A percentile compares a stretch with the other conserved stretches of the same genome.
phyloP scores from a whole-genome alignment of 2,329 filamentous ascomycete species.

The Penicillium sp. region DNA sequence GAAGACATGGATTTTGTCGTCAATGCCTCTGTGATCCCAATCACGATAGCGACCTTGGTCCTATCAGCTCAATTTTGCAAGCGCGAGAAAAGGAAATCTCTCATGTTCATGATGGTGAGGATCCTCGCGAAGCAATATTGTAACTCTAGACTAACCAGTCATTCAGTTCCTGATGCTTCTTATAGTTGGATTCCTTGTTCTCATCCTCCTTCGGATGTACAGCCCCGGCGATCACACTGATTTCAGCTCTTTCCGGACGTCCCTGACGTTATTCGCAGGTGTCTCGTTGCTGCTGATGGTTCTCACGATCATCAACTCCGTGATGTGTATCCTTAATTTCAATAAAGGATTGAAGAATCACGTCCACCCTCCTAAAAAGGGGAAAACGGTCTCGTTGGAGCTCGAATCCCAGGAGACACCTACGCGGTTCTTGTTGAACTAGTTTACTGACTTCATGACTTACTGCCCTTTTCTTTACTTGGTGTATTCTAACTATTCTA shows the following conservation, averaged over 20 bases:
- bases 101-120: slow-evolving; percentile 13
- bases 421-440: slow-evolving; percentile 5
- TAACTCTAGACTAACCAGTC: neutral
- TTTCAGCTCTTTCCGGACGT: slow-evolving; percentile 9
- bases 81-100: slow-evolving; percentile 14
- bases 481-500: neutral
- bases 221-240: neutral
- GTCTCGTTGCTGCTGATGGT: slow-evolving; percentile 11
- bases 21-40: slow-evolving; percentile 12
- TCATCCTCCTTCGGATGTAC: slow-evolving; percentile 8
- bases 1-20: slow-evolving; percentile 11
- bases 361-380: neutral
- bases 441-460: neutral
- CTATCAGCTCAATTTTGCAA: slow-evolving; percentile 14
- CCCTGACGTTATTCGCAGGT: slow-evolving; percentile 13
- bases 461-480: neutral
- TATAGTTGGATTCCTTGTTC: slow-evolving; percentile 9
- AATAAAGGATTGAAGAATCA: slow-evolving; percentile 16
- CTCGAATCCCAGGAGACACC: slow-evolving; percentile 2
- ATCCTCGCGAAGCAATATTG: neutral
- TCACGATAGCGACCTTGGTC: slow-evolving; percentile 10
- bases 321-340: slow-evolving; percentile 16
- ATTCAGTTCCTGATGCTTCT: slow-evolving; percentile 10
- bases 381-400: slow-evolving; percentile 1
- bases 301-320: slow-evolving; percentile 10